A percentile compares a stretch with the other conserved stretches of the same genome.
These are phyloP conservation scores for Onygenales sp. DNA, from an alignment of 2,329 filamentous ascomycete species.

Conservation along the genomic window DNA sequence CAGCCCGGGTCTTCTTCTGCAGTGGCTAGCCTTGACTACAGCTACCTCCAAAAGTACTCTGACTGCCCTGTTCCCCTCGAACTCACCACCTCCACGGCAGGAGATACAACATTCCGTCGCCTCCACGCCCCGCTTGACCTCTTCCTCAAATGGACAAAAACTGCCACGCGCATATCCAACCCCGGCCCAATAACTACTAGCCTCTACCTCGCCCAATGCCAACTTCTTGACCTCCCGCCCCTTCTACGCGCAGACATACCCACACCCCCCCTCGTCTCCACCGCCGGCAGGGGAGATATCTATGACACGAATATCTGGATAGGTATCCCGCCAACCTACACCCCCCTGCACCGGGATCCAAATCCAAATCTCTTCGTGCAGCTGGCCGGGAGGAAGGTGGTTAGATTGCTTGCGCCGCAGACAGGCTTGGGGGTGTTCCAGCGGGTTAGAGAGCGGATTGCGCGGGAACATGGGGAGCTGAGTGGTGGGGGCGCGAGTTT, in stretches of 20 bases:
- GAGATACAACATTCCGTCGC: conserved; percentile 31
- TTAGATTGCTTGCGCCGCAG: conserved; percentile 61
- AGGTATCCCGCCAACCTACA: conserved; percentile 76
- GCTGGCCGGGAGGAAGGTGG: conserved; percentile 59
- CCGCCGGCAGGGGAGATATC: conserved; percentile 67
- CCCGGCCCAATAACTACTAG: conserved; percentile 16
- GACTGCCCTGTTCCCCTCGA: conserved; percentile 51
- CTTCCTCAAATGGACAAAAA: conserved; percentile 47
- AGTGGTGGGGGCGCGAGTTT: conserved; percentile 33
- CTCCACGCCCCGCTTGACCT: conserved; percentile 48
- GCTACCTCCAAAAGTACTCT: conserved; percentile 38
- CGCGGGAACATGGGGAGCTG: conserved; percentile 11
- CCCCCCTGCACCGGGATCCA: conserved; percentile 82
- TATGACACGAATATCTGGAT: conserved; percentile 85
- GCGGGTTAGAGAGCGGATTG: conserved; percentile 28
- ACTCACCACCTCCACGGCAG: conserved; percentile 31
- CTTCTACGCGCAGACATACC: conserved; percentile 57
- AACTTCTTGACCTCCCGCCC: conserved; percentile 58
- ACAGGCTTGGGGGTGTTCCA: conserved; percentile 57
- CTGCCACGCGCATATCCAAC: conserved; percentile 15
- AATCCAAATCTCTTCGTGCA: conserved; percentile 92
- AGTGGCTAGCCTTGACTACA: conserved; percentile 26
- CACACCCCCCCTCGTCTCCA: conserved; percentile 52
- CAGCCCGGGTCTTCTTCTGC: conserved; percentile 25
- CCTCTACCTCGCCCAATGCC: conserved; percentile 82